Base-by-base conservation (phyloP, 2,329 filamentous ascomycete genomes). In the Fusarium luffae region DNA sequence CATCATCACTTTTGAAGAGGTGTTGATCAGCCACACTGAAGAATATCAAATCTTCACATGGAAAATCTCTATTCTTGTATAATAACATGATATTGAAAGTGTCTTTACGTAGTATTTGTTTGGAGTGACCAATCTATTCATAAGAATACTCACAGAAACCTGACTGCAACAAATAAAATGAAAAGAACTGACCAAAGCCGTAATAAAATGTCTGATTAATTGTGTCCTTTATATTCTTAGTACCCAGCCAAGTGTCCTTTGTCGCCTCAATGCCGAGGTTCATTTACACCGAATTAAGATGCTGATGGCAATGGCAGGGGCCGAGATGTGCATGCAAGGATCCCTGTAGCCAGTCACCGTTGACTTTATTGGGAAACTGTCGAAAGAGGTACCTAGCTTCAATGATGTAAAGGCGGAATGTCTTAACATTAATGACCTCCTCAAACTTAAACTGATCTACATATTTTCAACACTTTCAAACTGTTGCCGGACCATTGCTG, bases 211-310 rank as follows among this genome's bases (percentile, higher is more conserved):
- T 18, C 34, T 42, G 49, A 25, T 14, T n/a, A 25, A 18, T 52
- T 28, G 16, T 25, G n/a, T 52, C 13, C 25, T 30, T 42, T 18
- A 16, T 12, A 23, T 21, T 11, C 13, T 19, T 13, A 28, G 13
- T 14, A 6, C 8, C 8, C 9, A n/a, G 32, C 16, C 23, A 18
- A 25, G 19, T 27, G 48, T 27, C 32, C 40, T 28, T 14, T 28
- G 13, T n/a, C 16, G 25, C 34, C 34, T 37, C 34, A 16, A 34
- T 42, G 49, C 34, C 49, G 34, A 52, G 49, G 49, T 47, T n/a
- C 61, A 21, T 32, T 23, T 25, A n/a, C 43, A 40, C 37, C 23
- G 18, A 66, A 56, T 43, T 69, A 66, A 72, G 60, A 69, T 69
- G 60, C 54, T 67, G 46, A 70, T 64, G 43, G 18, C n/a, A 43